Evolutionary conservation across 208 protist species (phyloP).

Genomic region (Hexamita inflata): DNA sequence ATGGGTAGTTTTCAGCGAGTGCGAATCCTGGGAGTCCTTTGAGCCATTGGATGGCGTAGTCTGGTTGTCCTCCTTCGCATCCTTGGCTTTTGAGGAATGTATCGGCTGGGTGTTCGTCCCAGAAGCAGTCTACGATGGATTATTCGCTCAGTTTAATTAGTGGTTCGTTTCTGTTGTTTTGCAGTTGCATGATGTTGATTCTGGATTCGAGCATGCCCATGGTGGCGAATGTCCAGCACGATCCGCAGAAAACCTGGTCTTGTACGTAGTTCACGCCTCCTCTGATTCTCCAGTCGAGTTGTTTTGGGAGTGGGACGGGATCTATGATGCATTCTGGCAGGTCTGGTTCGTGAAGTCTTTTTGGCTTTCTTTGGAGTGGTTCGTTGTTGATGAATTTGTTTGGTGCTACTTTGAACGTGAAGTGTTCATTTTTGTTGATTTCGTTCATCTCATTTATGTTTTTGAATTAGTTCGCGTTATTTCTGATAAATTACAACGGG

Average conservation of each 20-base stretch:
- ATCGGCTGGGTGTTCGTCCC: background rate
- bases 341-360: too few species aligned
- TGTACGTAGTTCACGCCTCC: background rate
- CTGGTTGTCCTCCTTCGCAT: background rate
- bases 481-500: too few species aligned
- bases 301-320: too few species aligned
- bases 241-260: constrained; percentile 27
- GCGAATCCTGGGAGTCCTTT: background rate
- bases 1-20: background rate
- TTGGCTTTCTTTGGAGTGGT: too few species aligned
- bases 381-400: too few species aligned
- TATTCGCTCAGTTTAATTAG: background rate
- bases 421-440: too few species aligned
- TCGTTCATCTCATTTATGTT: too few species aligned
- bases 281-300: background rate
- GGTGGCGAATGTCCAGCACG: constrained; percentile 27
- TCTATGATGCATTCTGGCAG: too few species aligned
- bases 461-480: too few species aligned
- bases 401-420: too few species aligned
- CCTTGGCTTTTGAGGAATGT: background rate
- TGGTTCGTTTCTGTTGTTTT: too few species aligned
- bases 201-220: background rate
- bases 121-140: background rate
- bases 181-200: background rate
- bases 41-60: background rate